Percentiles rank a stretch among this genome's conserved stretches.
Conservation (phyloP, 306 rosid genomes). For the Vachellia pachyceras region DNA sequence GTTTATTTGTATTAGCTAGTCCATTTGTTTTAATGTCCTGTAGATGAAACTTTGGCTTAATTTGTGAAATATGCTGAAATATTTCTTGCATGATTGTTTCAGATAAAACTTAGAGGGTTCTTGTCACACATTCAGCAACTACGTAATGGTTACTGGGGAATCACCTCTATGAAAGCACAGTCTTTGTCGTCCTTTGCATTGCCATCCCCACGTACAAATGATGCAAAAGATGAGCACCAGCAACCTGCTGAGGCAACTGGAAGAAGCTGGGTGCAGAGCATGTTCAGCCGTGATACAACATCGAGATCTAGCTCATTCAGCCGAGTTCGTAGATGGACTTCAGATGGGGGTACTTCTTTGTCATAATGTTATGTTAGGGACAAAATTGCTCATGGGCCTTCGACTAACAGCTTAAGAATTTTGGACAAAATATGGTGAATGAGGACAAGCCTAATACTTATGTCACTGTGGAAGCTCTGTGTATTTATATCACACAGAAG, state of each 20-base stretch:
- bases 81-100: too few species aligned
- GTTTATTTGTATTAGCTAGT: slow-evolving; percentile 4
- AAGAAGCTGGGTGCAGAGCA: slow-evolving; percentile 99
- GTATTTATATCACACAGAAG: background rate
- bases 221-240: slow-evolving; percentile 74
- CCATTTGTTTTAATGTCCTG: slow-evolving; percentile 29
- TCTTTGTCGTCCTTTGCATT: slow-evolving; percentile 69
- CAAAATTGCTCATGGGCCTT: background rate
- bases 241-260: slow-evolving; percentile 95
- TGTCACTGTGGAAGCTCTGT: too few species aligned
- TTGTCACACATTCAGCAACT: slow-evolving; percentile 87
- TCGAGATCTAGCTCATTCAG: slow-evolving; percentile 79
- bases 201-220: slow-evolving; percentile 84
- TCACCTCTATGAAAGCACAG: slow-evolving; percentile 69
- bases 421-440: background rate
- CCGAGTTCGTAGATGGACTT: slow-evolving; percentile 85
- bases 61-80: slow-evolving; percentile 22
- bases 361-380: slow-evolving; percentile 6
- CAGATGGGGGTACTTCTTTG: slow-evolving; percentile 67
- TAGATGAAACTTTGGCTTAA: slow-evolving; percentile 30
- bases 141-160: slow-evolving; percentile 85
- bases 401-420: background rate
- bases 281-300: slow-evolving; percentile 86
- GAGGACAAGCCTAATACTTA: background rate
- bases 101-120: slow-evolving; percentile 96